A percentile compares a stretch with the other conserved stretches of the same genome.
phyloP scores from a whole-genome alignment of 768 basidiomycete genomes.

The Lactarius sanguifluus region DNA sequence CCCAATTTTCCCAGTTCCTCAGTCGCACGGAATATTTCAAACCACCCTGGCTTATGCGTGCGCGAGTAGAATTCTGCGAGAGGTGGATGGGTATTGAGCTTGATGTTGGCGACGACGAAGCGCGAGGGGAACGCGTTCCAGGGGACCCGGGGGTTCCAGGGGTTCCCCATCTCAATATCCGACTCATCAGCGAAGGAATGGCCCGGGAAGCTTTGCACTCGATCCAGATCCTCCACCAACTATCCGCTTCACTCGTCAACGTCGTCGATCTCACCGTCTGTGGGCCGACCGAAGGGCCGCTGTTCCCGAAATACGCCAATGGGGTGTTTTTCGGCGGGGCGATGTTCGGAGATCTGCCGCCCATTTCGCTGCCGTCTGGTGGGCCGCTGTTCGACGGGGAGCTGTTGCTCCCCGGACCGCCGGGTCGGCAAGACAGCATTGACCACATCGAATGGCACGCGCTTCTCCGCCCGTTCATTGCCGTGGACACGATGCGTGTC shows the following conservation, averaged over 20 bases:
- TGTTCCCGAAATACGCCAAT: too few species aligned
- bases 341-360: background rate
- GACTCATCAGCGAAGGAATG: background rate
- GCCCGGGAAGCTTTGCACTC: background rate
- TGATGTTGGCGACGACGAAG: too few species aligned
- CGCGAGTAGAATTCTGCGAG: background rate
- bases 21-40: background rate
- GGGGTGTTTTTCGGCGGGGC: too few species aligned
- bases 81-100: too few species aligned
- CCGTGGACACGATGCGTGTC: background rate
- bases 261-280: background rate
- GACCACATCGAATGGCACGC: background rate
- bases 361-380: background rate
- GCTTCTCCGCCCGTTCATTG: background rate
- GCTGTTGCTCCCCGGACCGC: background rate
- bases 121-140: too few species aligned
- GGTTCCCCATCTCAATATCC: background rate
- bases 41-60: background rate
- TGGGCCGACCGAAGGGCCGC: background rate
- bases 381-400: background rate
- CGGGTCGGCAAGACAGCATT: background rate
- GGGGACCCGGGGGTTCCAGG: too few species aligned
- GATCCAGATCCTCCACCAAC: background rate
- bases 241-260: background rate
- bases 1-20: background rate